Evolutionary conservation across 164 flowering plant genomes (phyloP).

Genomic region (Paratinospora sagittata): DNA sequence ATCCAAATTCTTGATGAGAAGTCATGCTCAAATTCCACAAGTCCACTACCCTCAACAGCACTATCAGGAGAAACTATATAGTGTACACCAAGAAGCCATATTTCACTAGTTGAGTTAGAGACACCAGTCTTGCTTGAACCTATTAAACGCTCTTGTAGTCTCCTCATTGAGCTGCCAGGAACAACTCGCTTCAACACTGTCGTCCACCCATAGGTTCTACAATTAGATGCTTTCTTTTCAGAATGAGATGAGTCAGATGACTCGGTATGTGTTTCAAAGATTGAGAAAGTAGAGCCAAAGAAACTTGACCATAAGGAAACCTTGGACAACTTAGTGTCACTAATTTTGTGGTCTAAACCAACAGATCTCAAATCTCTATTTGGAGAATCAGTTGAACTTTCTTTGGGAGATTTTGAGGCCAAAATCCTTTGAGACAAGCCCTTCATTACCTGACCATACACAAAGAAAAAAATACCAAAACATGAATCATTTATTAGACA

Average conservation of each 20-base stretch:
- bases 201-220: constrained; percentile 54
- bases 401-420: constrained; percentile 28
- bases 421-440: constrained; percentile 36
- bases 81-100: constrained; percentile 85
- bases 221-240: constrained; percentile 27
- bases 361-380: constrained; percentile 18
- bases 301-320: constrained; percentile 48
- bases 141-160: constrained; percentile 63
- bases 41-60: constrained; percentile 28
- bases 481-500: neutral
- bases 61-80: constrained; percentile 41
- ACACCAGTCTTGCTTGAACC: constrained; percentile 48
- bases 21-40: constrained; percentile 60
- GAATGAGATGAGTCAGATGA: constrained; percentile 22
- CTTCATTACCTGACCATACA: constrained; percentile 55
- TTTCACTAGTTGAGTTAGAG: constrained; percentile 58
- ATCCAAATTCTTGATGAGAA: constrained; percentile 75
- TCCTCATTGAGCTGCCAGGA: constrained; percentile 65
- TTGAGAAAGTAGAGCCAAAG: constrained; percentile 45
- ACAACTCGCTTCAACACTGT: constrained; percentile 51
- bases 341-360: constrained; percentile 25
- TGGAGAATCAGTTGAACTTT: constrained; percentile 25
- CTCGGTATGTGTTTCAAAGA: constrained; percentile 39
- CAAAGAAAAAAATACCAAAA: constrained; percentile 3
- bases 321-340: constrained; percentile 29